Conservation (phyloP, 2,329 filamentous ascomycete genomes). For the Colletotrichum echinochloae region DNA sequence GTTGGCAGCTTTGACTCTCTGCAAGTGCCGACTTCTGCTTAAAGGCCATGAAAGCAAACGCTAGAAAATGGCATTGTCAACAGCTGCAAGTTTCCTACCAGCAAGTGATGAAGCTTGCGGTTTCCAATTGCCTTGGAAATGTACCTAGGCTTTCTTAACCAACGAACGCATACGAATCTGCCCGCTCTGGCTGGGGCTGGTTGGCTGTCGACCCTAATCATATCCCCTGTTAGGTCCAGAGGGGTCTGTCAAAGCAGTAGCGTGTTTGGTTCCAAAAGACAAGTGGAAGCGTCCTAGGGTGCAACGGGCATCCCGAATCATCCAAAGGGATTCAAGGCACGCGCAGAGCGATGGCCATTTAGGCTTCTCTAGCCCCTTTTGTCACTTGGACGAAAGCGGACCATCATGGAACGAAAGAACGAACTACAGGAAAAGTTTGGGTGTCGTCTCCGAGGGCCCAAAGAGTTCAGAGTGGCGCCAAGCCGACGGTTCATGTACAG, state of each 20-base stretch:
- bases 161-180: neutral
- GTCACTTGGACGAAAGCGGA: neutral
- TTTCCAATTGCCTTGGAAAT: neutral
- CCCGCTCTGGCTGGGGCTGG: neutral
- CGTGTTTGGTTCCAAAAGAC: too few relatives aligned
- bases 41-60: neutral
- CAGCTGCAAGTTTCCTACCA: neutral
- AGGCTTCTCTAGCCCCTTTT: too few relatives aligned
- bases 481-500: neutral
- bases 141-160: neutral
- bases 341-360: neutral
- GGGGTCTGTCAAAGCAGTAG: neutral
- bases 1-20: neutral
- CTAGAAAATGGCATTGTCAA: neutral
- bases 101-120: neutral
- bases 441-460: neutral
- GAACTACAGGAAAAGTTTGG: neutral
- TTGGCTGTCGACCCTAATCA: neutral
- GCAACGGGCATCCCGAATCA: slow-evolving; percentile 7
- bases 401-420: neutral
- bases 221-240: neutral
- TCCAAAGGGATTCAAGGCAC: neutral
- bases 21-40: neutral
- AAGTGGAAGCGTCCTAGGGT: neutral
- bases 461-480: neutral